phyloP scores from a whole-genome alignment of 441 rosid species.

The Adansonia grandidieri region DNA sequence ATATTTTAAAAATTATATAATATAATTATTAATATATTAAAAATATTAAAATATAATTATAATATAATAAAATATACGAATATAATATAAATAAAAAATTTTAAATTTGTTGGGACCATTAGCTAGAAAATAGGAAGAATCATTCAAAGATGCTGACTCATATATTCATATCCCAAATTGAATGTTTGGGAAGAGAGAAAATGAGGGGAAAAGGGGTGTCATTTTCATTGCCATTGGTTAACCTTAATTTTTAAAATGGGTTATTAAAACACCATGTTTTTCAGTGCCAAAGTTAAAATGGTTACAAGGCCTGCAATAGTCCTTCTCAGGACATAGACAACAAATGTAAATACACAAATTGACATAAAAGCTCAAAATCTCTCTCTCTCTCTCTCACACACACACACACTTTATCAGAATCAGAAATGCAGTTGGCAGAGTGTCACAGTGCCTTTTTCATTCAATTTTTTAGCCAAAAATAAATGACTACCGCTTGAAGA shows the following conservation, averaged over 20 bases:
- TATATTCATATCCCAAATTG: constrained; percentile 33
- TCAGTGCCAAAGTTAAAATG: constrained; percentile 65
- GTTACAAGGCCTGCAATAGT: constrained; percentile 44
- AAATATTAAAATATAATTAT: too few relatives aligned
- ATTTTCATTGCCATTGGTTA: constrained; percentile 45
- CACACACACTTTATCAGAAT: constrained; percentile 42
- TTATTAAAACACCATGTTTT: constrained; percentile 55
- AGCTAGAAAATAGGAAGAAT: constrained; percentile 38
- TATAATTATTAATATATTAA: too few relatives aligned
- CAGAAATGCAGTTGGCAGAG: constrained; percentile 30
- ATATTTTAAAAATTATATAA: too few relatives aligned
- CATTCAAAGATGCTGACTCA: constrained; percentile 37
- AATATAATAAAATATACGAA: too few relatives aligned
- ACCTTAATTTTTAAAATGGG: constrained; percentile 36
- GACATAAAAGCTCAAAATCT: background rate
- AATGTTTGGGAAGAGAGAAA: constrained; percentile 13
- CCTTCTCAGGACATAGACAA: constrained; percentile 45
- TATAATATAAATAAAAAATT: too few relatives aligned
- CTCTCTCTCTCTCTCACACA: constrained; percentile 27
- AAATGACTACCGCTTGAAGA: constrained; percentile 22
- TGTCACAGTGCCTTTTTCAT: constrained; percentile 32
- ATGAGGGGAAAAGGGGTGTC: constrained; percentile 29
- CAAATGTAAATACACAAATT: constrained; percentile 21
- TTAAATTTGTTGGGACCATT: constrained; percentile 33
- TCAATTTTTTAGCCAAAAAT: constrained; percentile 22